Conservation (phyloP, 2,329 filamentous ascomycete species). For the Penicillium sp. region DNA sequence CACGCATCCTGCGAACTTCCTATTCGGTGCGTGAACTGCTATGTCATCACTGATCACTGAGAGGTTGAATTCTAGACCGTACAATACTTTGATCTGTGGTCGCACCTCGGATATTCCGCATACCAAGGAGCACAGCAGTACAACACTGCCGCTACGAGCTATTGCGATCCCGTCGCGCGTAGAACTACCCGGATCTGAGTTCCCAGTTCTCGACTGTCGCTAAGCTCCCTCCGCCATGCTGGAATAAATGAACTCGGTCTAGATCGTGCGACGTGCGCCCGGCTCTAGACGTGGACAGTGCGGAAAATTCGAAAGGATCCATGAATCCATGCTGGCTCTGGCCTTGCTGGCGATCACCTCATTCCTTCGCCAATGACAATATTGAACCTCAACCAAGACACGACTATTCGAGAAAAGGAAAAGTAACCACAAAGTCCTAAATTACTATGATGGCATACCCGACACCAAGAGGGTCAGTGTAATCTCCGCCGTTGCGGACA, state of each 20-base stretch:
- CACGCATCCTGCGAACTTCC: background rate
- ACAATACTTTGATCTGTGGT: background rate
- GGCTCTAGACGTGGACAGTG: conserved; percentile 7
- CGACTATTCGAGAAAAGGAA: conserved; percentile 1
- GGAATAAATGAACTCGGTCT: background rate
- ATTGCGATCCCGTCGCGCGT: background rate
- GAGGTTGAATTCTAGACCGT: no score
- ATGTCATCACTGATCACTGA: background rate
- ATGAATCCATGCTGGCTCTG: background rate
- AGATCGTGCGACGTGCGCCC: conserved; percentile 3
- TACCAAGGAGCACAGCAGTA: background rate
- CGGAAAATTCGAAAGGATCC: background rate
- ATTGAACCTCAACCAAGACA: background rate
- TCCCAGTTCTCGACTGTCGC: background rate
- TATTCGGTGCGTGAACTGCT: background rate
- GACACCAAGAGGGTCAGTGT: conserved; percentile 5
- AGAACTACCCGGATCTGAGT: background rate
- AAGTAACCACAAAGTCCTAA: background rate
- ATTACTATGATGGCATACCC: background rate
- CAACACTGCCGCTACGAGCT: background rate
- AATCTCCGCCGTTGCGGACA: conserved; percentile 19
- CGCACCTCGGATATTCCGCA: background rate
- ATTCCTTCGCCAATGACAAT: background rate
- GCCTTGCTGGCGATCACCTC: conserved; percentile 2
- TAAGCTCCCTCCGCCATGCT: background rate